phyloP scores from a whole-genome alignment of 257 asterid genomes.

The Solanum pinnatisectum region DNA sequence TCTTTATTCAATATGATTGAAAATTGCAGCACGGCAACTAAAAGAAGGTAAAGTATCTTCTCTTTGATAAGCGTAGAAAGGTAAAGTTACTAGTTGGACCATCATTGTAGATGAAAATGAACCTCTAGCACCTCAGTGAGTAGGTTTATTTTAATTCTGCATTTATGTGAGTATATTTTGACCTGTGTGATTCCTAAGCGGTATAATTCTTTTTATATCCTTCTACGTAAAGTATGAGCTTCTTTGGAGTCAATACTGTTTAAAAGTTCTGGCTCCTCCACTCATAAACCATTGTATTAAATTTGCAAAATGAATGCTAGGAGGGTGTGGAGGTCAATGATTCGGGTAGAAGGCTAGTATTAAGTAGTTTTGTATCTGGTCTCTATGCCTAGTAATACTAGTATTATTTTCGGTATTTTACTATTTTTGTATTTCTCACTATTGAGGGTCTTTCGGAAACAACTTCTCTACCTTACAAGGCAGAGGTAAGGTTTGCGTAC shows the following conservation, averaged over 20 bases:
- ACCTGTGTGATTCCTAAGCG: not conserved
- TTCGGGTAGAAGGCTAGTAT: not conserved
- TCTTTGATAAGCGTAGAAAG: not conserved
- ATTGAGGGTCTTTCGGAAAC: not conserved
- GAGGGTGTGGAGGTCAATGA: not conserved
- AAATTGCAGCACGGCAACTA: not conserved
- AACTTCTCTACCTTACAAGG: not conserved
- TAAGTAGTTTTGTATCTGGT: not conserved
- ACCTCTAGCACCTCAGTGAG: not conserved
- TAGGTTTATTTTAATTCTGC: not conserved
- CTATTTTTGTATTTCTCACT: not conserved
- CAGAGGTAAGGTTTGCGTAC: not conserved
- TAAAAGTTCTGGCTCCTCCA: not conserved
- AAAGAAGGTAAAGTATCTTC: not conserved
- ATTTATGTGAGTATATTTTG: not conserved
- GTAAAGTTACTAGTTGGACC: not conserved
- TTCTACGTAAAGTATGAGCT: not conserved
- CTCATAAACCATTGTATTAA: not conserved
- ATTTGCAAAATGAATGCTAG: not conserved
- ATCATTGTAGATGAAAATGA: not conserved
- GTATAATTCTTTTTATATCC: not conserved
- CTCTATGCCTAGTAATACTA: not conserved
- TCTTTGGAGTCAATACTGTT: not conserved
- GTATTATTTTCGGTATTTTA: not conserved
- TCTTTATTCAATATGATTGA: not conserved